Conservation (phyloP, 2,329 filamentous ascomycete genomes). For the Teratosphaeria zuluensis region DNA sequence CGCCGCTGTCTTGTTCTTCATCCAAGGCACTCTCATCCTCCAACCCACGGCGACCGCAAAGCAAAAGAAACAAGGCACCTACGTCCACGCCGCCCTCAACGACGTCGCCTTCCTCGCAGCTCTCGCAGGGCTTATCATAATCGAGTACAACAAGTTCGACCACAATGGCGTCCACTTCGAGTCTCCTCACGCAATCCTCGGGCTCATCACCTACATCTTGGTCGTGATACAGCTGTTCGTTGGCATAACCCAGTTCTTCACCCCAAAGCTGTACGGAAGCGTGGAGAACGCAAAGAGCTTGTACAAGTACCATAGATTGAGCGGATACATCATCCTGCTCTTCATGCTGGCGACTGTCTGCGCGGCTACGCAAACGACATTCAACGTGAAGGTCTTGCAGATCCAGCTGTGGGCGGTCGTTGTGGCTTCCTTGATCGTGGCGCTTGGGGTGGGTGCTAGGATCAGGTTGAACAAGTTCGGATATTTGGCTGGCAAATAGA, state of each 20-base stretch:
- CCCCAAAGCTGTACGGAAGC: conserved; percentile 65
- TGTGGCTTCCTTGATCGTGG: conserved; percentile 53
- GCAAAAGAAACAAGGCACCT: conserved; percentile 59
- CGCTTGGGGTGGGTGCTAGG: conserved; percentile 65
- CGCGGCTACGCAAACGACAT: conserved; percentile 67
- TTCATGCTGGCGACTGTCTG: conserved; percentile 64
- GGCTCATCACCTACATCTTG: conserved; percentile 62
- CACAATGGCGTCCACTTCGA: conserved; percentile 63
- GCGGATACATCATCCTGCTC: conserved; percentile 64
- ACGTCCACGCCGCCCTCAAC: conserved; percentile 62
- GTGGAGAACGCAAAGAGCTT: conserved; percentile 68
- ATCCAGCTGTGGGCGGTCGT: conserved; percentile 70
- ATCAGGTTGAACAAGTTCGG: conserved; percentile 78
- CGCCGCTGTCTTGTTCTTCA: conserved; percentile 61
- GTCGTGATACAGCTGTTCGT: conserved; percentile 65
- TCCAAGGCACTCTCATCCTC: conserved; percentile 72
- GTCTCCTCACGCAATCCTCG: conserved; percentile 72
- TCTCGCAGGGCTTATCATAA: conserved; percentile 56
- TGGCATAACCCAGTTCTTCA: conserved; percentile 74
- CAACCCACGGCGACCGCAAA: conserved; percentile 72
- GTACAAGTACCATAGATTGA: conserved; percentile 80
- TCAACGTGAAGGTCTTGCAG: conserved; percentile 56
- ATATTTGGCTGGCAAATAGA: conserved; percentile 29
- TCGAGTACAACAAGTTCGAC: conserved; percentile 74
- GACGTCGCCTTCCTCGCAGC: conserved; percentile 53